Conservation (phyloP, 2,329 filamentous ascomycete genomes). For the Paraphoma chrysanthemicola region DNA sequence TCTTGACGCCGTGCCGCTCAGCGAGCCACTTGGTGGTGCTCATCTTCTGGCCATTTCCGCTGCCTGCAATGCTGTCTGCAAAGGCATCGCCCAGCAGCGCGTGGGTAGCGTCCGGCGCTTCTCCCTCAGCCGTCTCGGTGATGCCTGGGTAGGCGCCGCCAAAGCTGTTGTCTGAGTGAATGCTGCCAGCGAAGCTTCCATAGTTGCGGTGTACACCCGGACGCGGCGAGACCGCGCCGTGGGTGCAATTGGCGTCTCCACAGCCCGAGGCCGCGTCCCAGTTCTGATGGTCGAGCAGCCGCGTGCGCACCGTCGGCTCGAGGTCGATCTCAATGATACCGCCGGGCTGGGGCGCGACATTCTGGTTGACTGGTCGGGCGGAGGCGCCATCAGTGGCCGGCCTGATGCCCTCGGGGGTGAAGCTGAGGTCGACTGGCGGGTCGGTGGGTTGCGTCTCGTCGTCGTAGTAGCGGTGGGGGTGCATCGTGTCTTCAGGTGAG, state of each 20-base stretch:
- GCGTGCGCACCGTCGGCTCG: conserved; percentile 47
- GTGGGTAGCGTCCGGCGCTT: conserved; percentile 43
- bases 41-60: conserved; percentile 64
- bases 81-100: conserved; percentile 52
- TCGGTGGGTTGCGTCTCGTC: conserved; percentile 23
- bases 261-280: conserved; percentile 41
- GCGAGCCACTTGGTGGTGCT: conserved; percentile 76
- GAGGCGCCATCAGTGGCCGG: conserved; percentile 40
- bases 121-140: conserved; percentile 33
- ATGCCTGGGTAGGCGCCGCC: conserved; percentile 46
- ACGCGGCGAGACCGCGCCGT: conserved; percentile 79
- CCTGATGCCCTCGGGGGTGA: conserved; percentile 41
- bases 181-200: conserved; percentile 62
- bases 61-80: conserved; percentile 52
- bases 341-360: conserved; percentile 18
- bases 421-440: conserved; percentile 23
- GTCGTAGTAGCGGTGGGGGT: conserved; percentile 28
- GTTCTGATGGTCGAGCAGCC: conserved; percentile 47
- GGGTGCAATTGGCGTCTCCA: conserved; percentile 60
- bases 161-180: conserved; percentile 52
- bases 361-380: conserved; percentile 32
- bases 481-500: conserved; percentile 52
- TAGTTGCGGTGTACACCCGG: conserved; percentile 61
- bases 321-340: conserved; percentile 33
- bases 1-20: conserved; percentile 74